Conservation (phyloP, 768 basidiomycete genomes). For the Neoboletus subvelutipes region DNA sequence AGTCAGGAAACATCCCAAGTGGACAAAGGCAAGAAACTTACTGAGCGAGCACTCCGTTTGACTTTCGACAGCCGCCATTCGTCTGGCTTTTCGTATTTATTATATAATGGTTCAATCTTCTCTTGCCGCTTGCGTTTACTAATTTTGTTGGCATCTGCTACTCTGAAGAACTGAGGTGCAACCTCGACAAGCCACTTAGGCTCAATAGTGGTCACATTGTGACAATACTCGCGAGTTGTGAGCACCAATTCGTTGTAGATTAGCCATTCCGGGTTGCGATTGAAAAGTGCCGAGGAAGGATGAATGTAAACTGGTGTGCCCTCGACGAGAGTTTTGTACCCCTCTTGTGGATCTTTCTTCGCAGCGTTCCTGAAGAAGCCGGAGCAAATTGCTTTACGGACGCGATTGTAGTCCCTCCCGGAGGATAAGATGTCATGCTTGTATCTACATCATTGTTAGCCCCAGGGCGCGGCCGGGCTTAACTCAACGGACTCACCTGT, state of each 20-base stretch:
- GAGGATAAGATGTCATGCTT: slow-evolving; percentile 96
- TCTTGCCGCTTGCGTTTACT: slow-evolving; percentile 94
- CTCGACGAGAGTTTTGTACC: slow-evolving; percentile 96
- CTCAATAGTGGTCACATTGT: slow-evolving; percentile 92
- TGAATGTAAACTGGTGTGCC: slow-evolving; percentile 99
- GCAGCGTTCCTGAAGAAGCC: slow-evolving; percentile 98
- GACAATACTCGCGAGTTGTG: slow-evolving; percentile 94
- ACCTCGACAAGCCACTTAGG: slow-evolving; percentile 99
- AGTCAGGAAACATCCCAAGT: slow-evolving; percentile 12
- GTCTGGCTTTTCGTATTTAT: slow-evolving; percentile 93
- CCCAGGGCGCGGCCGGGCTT: background rate
- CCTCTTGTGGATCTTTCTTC: slow-evolving; percentile 97
- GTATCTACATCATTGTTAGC: slow-evolving; percentile 52
- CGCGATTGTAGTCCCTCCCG: slow-evolving; percentile 88
- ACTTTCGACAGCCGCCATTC: slow-evolving; percentile 94
- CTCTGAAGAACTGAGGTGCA: slow-evolving; percentile 98
- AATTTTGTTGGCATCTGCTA: slow-evolving; percentile 96
- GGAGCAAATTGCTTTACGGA: slow-evolving; percentile 94
- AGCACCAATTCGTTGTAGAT: slow-evolving; percentile 95
- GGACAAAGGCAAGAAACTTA: slow-evolving; percentile 33
- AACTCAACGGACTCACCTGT: slow-evolving; percentile 60
- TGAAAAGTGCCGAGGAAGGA: slow-evolving; percentile 95
- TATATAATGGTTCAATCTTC: slow-evolving; percentile 94
- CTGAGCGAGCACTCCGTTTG: slow-evolving; percentile 86
- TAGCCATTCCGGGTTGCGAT: slow-evolving; percentile 93